These are phyloP conservation scores for Populus simonii DNA, from an alignment of 345 rosid species.

Conservation along the genomic window DNA sequence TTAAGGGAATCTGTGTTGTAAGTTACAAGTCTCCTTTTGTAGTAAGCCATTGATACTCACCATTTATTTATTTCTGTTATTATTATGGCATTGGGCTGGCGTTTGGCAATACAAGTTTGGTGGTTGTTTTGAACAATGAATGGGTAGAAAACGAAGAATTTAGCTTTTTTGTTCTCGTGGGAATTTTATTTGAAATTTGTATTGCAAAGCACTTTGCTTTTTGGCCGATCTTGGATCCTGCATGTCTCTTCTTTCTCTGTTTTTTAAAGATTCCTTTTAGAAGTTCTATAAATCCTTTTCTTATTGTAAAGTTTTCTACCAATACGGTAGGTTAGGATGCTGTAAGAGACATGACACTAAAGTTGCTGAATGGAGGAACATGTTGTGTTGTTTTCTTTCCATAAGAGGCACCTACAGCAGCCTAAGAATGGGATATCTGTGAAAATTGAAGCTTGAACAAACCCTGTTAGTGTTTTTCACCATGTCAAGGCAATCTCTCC, in stretches of 20 bases:
- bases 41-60: background rate
- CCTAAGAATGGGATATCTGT: slow-evolving; percentile 3
- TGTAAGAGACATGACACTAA: slow-evolving; percentile 20
- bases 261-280: slow-evolving; percentile 5
- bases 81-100: background rate
- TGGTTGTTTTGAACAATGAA: background rate
- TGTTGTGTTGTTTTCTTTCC: slow-evolving; percentile 7
- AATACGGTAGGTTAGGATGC: slow-evolving; percentile 20
- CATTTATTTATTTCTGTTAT: background rate
- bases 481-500: slow-evolving; percentile 72
- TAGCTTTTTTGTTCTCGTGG: background rate
- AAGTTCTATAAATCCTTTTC: background rate
- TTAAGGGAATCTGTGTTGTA: background rate
- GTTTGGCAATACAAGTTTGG: background rate
- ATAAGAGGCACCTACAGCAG: background rate
- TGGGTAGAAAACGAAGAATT: background rate
- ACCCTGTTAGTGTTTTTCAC: slow-evolving; percentile 8
- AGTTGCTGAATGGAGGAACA: background rate
- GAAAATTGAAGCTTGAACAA: slow-evolving; percentile 6
- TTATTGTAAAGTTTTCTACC: slow-evolving; percentile 12
- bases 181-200: background rate
- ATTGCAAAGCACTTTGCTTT: background rate
- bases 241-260: background rate
- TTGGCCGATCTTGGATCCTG: background rate
- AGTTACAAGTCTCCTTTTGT: background rate